A percentile compares a stretch with the other conserved stretches of the same genome.
phyloP scores from a whole-genome alignment of 768 basidiomycete genomes.

The Flagelloscypha sp. region DNA sequence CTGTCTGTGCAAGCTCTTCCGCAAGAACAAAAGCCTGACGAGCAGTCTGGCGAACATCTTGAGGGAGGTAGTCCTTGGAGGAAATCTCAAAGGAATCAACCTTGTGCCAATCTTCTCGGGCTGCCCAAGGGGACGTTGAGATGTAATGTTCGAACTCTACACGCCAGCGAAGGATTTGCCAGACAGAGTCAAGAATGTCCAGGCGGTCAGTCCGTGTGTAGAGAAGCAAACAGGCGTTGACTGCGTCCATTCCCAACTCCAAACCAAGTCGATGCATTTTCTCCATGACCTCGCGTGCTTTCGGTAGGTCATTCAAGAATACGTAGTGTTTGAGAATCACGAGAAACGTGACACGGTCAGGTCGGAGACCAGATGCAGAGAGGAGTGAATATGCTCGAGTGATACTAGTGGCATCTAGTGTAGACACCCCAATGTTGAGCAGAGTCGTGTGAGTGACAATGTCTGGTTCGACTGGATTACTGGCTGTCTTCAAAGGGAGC shows the following conservation, averaged over 20 bases:
- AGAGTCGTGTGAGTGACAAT: conserved; percentile 64
- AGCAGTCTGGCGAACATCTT: no score
- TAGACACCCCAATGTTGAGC: conserved; percentile 53
- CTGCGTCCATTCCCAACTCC: conserved; percentile 52
- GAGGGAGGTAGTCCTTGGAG: no score
- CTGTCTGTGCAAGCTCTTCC: conserved; percentile 32
- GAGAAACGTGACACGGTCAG: conserved; percentile 57
- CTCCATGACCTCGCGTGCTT: conserved; percentile 46
- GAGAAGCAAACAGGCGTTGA: conserved; percentile 68
- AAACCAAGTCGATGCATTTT: conserved; percentile 43
- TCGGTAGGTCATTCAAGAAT: conserved; percentile 34
- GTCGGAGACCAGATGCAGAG: conserved; percentile 40
- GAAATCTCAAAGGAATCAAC: conserved; percentile 24
- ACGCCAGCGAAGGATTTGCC: conserved; percentile 54
- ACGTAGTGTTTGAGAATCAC: conserved; percentile 51
- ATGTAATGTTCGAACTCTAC: conserved; percentile 27
- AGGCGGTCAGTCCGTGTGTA: conserved; percentile 45
- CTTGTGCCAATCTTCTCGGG: conserved; percentile 27
- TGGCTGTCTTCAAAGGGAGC: conserved; percentile 6
- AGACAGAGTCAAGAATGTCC: conserved; percentile 53
- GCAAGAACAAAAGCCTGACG: no score
- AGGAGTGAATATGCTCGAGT: conserved; percentile 48
- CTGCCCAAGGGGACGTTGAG: no score
- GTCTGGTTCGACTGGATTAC: conserved; percentile 39
- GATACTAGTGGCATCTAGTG: conserved; percentile 33